phyloP scores from a whole-genome alignment of 2,329 filamentous ascomycete species.

The Xylaria sp. region DNA sequence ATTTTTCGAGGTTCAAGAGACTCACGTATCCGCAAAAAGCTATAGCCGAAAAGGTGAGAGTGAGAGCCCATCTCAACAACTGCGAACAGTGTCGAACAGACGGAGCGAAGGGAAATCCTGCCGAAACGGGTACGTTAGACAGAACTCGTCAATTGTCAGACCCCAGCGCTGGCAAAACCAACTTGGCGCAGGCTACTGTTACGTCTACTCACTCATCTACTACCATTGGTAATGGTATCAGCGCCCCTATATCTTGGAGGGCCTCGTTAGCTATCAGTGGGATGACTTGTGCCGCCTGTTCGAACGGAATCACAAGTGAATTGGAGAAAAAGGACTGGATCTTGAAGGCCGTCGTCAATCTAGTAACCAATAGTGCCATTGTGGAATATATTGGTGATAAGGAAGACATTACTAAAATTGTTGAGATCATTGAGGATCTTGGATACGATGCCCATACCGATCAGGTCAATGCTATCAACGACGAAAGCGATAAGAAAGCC shows the following conservation, averaged over 20 bases:
- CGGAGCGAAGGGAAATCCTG: constrained; percentile 25
- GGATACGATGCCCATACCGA: constrained; percentile 74
- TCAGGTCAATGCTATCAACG: constrained; percentile 55
- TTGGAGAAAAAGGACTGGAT: constrained; percentile 69
- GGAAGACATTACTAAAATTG: constrained; percentile 58
- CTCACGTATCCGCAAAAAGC: constrained; percentile 33
- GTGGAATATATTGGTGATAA: constrained; percentile 63
- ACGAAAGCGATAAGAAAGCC: constrained; percentile 40
- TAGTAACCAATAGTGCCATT: constrained; percentile 73
- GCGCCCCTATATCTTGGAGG: constrained; percentile 41
- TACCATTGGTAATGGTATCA: constrained; percentile 23
- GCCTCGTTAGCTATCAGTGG: constrained; percentile 67
- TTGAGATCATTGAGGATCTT: constrained; percentile 67
- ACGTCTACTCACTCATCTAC: constrained; percentile 37
- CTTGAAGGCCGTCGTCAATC: constrained; percentile 67
- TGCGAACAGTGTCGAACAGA: constrained; percentile 55
- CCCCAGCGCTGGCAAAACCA: constrained; percentile 53
- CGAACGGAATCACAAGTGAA: constrained; percentile 69
- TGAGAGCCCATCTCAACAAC: constrained; percentile 54
- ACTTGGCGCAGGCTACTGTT: constrained; percentile 54
- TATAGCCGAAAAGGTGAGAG: constrained; percentile 38
- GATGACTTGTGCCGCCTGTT: constrained; percentile 79
- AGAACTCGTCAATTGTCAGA: constrained; percentile 20
- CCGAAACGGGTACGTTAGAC: constrained; percentile 14
- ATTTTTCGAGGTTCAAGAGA: constrained; percentile 25